phyloP scores from a whole-genome alignment of 2,329 filamentous ascomycete species.

The Nannizzia gypsea region DNA sequence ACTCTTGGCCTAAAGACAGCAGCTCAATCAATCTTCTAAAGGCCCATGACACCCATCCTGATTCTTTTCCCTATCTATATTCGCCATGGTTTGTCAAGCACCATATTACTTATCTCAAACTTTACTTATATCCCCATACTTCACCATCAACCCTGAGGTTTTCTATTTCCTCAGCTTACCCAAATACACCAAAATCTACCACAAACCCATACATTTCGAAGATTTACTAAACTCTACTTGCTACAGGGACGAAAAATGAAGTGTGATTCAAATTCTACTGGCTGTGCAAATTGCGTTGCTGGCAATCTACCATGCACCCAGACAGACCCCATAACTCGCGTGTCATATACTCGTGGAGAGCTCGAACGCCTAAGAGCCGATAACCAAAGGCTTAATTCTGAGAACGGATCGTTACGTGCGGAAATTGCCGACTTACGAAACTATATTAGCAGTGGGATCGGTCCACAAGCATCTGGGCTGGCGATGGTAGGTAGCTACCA shows the following conservation, averaged over 20 bases:
- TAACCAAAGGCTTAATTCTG: constrained; percentile 11
- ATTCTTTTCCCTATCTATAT: neutral
- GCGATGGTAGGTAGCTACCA: neutral
- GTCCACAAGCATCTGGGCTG: neutral
- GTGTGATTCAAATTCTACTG: constrained; percentile 15
- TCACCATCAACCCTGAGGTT: neutral
- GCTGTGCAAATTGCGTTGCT: constrained; percentile 16
- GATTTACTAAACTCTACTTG: neutral
- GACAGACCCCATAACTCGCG: constrained; percentile 19
- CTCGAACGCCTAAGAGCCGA: constrained; percentile 8
- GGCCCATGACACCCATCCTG: neutral
- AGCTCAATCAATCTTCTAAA: neutral
- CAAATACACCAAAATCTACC: neutral
- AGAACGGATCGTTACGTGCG: constrained; percentile 2
- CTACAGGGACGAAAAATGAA: constrained; percentile 18
- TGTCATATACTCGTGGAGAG: constrained; percentile 17
- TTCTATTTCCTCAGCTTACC: neutral
- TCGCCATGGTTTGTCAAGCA: neutral
- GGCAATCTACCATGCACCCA: constrained; percentile 14
- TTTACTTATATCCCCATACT: neutral
- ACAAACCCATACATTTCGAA: neutral
- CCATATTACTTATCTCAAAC: too few relatives aligned
- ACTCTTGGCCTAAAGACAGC: too few relatives aligned
- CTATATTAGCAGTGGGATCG: neutral
- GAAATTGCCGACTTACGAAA: neutral